Evolutionary conservation across 2,329 filamentous ascomycete species (phyloP), one percentile per base, ranked within the genome.

Genomic region (Ophiostoma ips): DNA sequence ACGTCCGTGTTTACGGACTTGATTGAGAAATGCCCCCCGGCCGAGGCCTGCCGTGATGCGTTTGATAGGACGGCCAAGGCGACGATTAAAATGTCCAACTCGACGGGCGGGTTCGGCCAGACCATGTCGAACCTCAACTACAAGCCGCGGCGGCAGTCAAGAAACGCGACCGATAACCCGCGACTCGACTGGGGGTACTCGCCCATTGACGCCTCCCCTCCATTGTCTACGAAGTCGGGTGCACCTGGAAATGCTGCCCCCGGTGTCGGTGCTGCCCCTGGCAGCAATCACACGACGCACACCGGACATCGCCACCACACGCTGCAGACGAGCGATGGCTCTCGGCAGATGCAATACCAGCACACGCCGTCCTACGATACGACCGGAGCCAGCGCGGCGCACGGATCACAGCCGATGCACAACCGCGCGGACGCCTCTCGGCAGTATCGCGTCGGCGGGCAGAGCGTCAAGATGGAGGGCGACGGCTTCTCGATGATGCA

Each of bases 51-150:
- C 63, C 81, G 88, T 13, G 89, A 96, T 63, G 89, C 92, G 1
- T 95, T 96, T 62, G 87, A 94, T 59, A 79, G 90, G 36, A 96
- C 95, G 69, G 89, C 87, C 59, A 94, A 92, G 68, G 89, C 89
- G 10, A 96, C 90, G 0, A 84, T 96, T 46, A 87, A 90, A 62
- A 95, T 95, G 89, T 88, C 86, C 57, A 83, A 89, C 63, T 86
- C 84, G 2, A 90, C 83, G 1, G 89, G 84, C 16, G 87, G 87
- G 0, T 94, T 94, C 56, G 86, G 85, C 11, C 67, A 67, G 49
- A 56, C 46, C 2, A 21, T 47, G 2, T 38, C 49, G 3, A 48
- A 37, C 36, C 49, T 50, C 33, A 46, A 31, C 19, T 51, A 55
- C 34, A 50, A 48, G 12, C n/a, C 49, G 3, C 50, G 51, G 11